phyloP scores from a whole-genome alignment of 345 rosid genomes.

The Lagerstroemia speciosa region DNA sequence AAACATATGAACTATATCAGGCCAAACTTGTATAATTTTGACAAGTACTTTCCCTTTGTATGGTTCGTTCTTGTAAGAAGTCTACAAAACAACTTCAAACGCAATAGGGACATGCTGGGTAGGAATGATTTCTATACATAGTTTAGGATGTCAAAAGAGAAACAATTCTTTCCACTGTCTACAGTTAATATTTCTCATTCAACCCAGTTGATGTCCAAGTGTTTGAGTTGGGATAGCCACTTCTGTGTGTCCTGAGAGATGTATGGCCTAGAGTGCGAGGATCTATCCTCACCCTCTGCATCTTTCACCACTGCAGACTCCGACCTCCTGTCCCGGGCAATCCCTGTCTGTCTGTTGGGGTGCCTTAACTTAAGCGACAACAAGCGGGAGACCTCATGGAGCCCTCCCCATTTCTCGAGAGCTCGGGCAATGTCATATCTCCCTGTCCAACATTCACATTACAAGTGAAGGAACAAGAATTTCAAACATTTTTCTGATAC shows the following conservation, averaged over 20 bases:
- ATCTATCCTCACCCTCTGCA: conserved; percentile 18
- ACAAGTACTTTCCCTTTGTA: no score
- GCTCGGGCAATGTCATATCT: conserved; percentile 94
- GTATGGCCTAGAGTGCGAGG: conserved; percentile 28
- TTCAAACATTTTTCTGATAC: no score
- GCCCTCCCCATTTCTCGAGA: conserved; percentile 95
- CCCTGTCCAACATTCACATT: conserved; percentile 31
- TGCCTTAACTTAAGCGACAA: conserved; percentile 69
- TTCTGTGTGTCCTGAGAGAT: conserved; percentile 71
- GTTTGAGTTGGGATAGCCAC: conserved; percentile 57
- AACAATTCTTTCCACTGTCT: not conserved
- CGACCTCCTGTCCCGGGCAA: conserved; percentile 32
- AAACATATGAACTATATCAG: no score
- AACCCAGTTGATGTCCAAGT: conserved; percentile 74
- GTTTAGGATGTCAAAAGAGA: not conserved
- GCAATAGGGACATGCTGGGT: no score
- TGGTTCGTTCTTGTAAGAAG: no score
- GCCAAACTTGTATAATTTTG: no score
- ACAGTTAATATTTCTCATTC: conserved; percentile 22
- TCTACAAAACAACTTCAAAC: no score
- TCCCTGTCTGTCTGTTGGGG: conserved; percentile 43
- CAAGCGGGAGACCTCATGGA: conserved; percentile 77
- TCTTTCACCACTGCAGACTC: conserved; percentile 23
- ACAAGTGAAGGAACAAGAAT: not conserved
- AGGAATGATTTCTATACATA: no score